Percentiles rank a stretch among this genome's conserved stretches.
Conservation (phyloP, 2,329 filamentous ascomycete species). For the Botryotinia calthae region DNA sequence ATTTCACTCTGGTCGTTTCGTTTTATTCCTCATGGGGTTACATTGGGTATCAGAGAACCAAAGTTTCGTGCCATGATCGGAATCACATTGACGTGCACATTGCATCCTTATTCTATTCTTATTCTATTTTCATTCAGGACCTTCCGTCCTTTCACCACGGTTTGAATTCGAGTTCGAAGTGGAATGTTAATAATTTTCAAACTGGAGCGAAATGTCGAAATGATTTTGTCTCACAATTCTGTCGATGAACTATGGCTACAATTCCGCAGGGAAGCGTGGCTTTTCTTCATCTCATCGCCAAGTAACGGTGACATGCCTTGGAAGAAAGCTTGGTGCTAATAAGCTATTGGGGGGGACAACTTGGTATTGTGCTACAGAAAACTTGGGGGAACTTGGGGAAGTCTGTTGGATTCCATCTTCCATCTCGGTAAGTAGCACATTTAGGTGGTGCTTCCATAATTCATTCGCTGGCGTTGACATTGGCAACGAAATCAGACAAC, state of each 20-base stretch:
- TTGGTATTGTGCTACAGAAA: not conserved
- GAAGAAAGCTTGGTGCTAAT: conserved; percentile 20
- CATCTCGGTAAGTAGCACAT: not conserved
- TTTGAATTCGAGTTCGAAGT: not conserved
- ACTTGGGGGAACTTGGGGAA: conserved; percentile 10
- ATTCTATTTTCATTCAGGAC: not conserved
- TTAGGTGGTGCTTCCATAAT: not conserved
- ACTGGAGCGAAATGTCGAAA: not conserved
- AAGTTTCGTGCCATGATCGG: not conserved
- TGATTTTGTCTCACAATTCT: not conserved
- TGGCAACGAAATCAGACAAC: not conserved
- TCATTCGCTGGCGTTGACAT: not conserved
- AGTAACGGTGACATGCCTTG: conserved; percentile 14
- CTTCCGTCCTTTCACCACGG: not conserved
- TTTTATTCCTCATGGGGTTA: conserved; percentile 4
- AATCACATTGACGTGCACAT: not conserved
- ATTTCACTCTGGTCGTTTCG: not conserved
- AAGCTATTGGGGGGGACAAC: conserved; percentile 7
- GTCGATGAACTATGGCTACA: not conserved
- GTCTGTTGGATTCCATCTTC: not conserved
- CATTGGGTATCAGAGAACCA: not conserved
- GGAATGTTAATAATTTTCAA: not conserved
- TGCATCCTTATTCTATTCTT: not conserved
- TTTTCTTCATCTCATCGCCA: conserved; percentile 16
- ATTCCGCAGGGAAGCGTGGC: not conserved